These are phyloP conservation scores for Barnettozyma pratensis DNA, from an alignment of 805 yeast species.

Conservation along the genomic window DNA sequence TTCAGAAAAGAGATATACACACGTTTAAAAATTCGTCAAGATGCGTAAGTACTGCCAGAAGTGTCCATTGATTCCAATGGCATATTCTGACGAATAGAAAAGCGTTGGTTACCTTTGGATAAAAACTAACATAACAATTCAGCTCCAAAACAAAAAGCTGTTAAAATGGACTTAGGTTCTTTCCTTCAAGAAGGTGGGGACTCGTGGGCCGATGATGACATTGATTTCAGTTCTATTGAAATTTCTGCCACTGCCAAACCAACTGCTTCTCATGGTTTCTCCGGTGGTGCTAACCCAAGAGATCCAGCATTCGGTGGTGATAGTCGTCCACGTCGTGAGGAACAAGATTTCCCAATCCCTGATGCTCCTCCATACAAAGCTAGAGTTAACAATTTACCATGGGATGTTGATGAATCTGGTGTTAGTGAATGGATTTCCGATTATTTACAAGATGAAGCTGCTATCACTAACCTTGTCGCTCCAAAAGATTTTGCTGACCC, in stretches of 20 bases:
- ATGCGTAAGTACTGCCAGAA: constrained; percentile 7
- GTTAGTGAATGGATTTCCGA: constrained; percentile 58
- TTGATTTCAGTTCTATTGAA: constrained; percentile 62
- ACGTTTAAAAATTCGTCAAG: neutral
- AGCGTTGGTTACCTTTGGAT: too few species aligned
- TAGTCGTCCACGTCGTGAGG: constrained; percentile 37
- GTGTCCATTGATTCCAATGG: neutral
- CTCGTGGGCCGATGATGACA: constrained; percentile 84
- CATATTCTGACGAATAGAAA: too few species aligned
- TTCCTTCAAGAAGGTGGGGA: constrained; percentile 76
- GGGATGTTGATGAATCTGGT: constrained; percentile 67
- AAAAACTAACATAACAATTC: constrained; percentile 12
- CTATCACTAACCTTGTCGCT: constrained; percentile 60
- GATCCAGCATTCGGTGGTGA: constrained; percentile 37
- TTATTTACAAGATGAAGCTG: constrained; percentile 43
- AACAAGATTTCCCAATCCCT: constrained; percentile 80
- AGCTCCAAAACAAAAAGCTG: constrained; percentile 61
- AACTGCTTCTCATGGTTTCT: constrained; percentile 25
- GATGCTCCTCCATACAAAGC: constrained; percentile 90
- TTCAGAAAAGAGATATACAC: neutral
- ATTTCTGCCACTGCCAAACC: constrained; percentile 37
- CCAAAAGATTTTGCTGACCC: constrained; percentile 60
- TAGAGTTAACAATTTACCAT: constrained; percentile 80
- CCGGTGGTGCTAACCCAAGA: constrained; percentile 29
- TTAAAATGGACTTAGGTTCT: constrained; percentile 82